Percentiles rank a stretch among this genome's conserved stretches.
Conservation (phyloP, 2,329 filamentous ascomycete genomes). For the Plectosphaerella sp. region DNA sequence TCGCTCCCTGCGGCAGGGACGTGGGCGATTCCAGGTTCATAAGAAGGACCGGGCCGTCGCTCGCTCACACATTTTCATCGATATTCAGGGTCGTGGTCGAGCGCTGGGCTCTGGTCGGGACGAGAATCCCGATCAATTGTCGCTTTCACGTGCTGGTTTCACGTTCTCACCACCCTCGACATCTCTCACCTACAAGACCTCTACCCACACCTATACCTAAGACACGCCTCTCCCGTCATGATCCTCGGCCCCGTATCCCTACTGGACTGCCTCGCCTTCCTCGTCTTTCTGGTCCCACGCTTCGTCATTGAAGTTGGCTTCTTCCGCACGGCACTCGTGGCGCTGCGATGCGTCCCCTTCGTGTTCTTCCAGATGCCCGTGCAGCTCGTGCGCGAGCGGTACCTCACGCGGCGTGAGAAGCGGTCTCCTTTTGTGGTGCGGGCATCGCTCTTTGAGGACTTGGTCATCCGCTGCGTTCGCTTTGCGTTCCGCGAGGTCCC, state of each 20-base stretch:
- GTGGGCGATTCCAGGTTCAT: not conserved
- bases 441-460: slow-evolving; percentile 70
- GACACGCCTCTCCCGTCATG: slow-evolving; percentile 41
- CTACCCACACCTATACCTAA: not conserved
- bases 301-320: slow-evolving; percentile 65
- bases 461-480: slow-evolving; percentile 72
- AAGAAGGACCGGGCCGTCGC: not conserved
- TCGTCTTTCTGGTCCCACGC: slow-evolving; percentile 66
- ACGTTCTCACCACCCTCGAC: not conserved
- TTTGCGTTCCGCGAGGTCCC: slow-evolving; percentile 73
- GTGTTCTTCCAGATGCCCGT: slow-evolving; percentile 57
- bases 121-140: no score
- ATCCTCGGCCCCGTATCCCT: slow-evolving; percentile 71
- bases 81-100: no score
- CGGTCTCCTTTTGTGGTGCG: slow-evolving; percentile 55
- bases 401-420: slow-evolving; percentile 20
- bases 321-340: slow-evolving; percentile 51
- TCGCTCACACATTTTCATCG: no score
- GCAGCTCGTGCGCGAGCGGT: slow-evolving; percentile 52
- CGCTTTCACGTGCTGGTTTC: not conserved
- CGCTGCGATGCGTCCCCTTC: slow-evolving; percentile 63
- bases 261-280: slow-evolving; percentile 70
- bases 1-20: not conserved
- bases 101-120: no score
- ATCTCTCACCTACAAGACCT: not conserved